These are phyloP conservation scores for Candida easanensis DNA, from an alignment of 805 yeast genomes.

Conservation along the genomic window DNA sequence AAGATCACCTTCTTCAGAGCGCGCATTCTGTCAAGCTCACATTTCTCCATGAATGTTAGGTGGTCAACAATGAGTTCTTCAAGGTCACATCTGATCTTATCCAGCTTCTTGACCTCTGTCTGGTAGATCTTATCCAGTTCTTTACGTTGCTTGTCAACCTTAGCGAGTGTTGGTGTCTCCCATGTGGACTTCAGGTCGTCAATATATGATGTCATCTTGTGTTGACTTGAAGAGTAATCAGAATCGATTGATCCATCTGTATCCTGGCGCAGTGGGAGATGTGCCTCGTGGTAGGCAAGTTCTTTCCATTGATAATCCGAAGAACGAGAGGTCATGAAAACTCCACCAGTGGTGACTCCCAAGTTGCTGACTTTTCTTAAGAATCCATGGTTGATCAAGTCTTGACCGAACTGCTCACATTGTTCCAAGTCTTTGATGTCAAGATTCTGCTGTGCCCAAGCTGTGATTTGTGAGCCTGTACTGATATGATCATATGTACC, in stretches of 20 bases:
- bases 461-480: conserved; percentile 58
- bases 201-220: conserved; percentile 18
- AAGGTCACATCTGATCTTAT: conserved; percentile 63
- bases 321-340: conserved; percentile 73
- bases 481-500: conserved; percentile 65
- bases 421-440: conserved; percentile 44
- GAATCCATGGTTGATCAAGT: conserved; percentile 57
- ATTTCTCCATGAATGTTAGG: conserved; percentile 72
- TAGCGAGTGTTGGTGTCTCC: conserved; percentile 51
- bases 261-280: conserved; percentile 20
- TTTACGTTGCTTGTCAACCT: conserved; percentile 55
- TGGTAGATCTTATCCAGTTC: conserved; percentile 56
- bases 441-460: conserved; percentile 53
- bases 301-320: conserved; percentile 82
- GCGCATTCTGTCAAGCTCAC: conserved; percentile 73
- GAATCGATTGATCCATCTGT: conserved; percentile 23
- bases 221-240: conserved; percentile 26
- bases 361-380: conserved; percentile 49
- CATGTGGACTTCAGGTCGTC: conserved; percentile 29
- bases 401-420: conserved; percentile 76
- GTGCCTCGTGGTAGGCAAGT: conserved; percentile 56
- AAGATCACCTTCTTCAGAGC: conserved; percentile 74
- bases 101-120: conserved; percentile 55
- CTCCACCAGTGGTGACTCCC: conserved; percentile 68
- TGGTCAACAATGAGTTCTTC: conserved; percentile 76